Percentiles rank a stretch among this genome's conserved stretches.
These are phyloP conservation scores for Serendipita indica DNA, from an alignment of 768 basidiomycete species.

Conservation along the genomic window DNA sequence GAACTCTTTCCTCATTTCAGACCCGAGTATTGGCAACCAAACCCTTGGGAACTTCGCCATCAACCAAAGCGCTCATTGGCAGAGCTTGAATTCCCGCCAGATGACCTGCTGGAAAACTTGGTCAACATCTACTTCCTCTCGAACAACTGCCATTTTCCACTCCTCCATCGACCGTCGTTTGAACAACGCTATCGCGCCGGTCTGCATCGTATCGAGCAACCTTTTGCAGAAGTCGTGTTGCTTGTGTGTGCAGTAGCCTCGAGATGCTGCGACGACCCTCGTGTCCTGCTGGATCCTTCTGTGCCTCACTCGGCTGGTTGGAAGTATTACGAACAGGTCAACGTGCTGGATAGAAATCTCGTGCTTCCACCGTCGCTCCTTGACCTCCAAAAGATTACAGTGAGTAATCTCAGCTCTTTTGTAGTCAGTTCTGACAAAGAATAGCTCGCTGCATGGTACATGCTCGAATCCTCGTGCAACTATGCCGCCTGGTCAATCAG, in stretches of 20 bases:
- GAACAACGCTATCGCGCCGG: constrained; percentile 33
- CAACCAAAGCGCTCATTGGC: constrained; percentile 14
- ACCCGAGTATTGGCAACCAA: constrained; percentile 24
- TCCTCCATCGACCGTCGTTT: constrained; percentile 63
- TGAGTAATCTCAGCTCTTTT: constrained; percentile 25
- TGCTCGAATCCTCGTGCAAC: constrained; percentile 48
- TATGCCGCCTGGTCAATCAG: constrained; percentile 52
- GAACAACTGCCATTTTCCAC: constrained; percentile 43
- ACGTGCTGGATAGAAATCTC: constrained; percentile 42
- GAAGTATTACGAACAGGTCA: constrained; percentile 49
- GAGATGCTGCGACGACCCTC: constrained; percentile 40
- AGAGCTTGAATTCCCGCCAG: constrained; percentile 40
- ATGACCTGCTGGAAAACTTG: constrained; percentile 38
- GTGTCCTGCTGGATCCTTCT: constrained; percentile 30
- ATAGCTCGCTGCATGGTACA: constrained; percentile 34
- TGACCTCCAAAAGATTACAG: constrained; percentile 53
- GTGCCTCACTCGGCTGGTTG: constrained; percentile 45
- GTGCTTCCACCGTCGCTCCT: constrained; percentile 43
- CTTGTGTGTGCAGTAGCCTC: constrained; percentile 59
- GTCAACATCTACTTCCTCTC: constrained; percentile 50
- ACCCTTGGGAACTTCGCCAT: constrained; percentile 13
- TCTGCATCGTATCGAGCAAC: constrained; percentile 33
- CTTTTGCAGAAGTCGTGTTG: constrained; percentile 46
- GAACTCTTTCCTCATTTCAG: constrained; percentile 25
- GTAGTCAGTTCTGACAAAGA: constrained; percentile 13